phyloP scores from a whole-genome alignment of 805 yeast genomes.

The Candida pini region DNA sequence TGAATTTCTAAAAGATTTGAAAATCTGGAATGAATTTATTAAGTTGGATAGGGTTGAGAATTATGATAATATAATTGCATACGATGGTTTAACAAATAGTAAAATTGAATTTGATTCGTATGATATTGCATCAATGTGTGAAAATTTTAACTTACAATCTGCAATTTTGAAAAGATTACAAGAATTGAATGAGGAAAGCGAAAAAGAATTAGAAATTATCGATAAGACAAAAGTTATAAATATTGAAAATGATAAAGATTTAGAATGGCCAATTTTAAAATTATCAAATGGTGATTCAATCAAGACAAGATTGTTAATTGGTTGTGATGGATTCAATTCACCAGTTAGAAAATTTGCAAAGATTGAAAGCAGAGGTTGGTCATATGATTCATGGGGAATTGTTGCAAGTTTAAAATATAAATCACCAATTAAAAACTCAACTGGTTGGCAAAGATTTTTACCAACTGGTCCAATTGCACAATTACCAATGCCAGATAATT shows the following conservation, averaged over 20 bases:
- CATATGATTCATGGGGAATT: slow-evolving; percentile 81
- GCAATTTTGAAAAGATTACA: slow-evolving; percentile 53
- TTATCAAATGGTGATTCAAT: slow-evolving; percentile 59
- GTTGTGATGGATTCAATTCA: slow-evolving; percentile 95
- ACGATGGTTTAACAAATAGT: slow-evolving; percentile 76
- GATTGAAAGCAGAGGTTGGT: slow-evolving; percentile 89
- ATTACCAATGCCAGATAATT: slow-evolving; percentile 78
- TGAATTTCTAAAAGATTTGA: slow-evolving; percentile 58
- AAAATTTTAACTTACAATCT: slow-evolving; percentile 77
- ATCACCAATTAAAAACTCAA: slow-evolving; percentile 51
- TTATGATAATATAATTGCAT: slow-evolving; percentile 78
- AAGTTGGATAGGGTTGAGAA: slow-evolving; percentile 66
- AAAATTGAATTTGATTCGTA: slow-evolving; percentile 66
- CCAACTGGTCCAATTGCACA: slow-evolving; percentile 91
- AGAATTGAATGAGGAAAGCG: slow-evolving; percentile 30
- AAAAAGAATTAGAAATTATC: slow-evolving; percentile 34
- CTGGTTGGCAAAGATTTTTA: slow-evolving; percentile 93
- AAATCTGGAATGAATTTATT: slow-evolving; percentile 72
- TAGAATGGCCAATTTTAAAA: slow-evolving; percentile 73
- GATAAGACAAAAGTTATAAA: slow-evolving; percentile 65
- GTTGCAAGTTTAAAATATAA: slow-evolving; percentile 82
- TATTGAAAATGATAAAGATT: slow-evolving; percentile 36
- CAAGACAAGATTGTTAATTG: slow-evolving; percentile 73
- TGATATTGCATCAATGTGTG: slow-evolving; percentile 79
- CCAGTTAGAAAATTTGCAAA: slow-evolving; percentile 81